These are phyloP conservation scores for Rhizophagus clarus DNA, from an alignment of 192 early-diverging fungal species.

Conservation along the genomic window DNA sequence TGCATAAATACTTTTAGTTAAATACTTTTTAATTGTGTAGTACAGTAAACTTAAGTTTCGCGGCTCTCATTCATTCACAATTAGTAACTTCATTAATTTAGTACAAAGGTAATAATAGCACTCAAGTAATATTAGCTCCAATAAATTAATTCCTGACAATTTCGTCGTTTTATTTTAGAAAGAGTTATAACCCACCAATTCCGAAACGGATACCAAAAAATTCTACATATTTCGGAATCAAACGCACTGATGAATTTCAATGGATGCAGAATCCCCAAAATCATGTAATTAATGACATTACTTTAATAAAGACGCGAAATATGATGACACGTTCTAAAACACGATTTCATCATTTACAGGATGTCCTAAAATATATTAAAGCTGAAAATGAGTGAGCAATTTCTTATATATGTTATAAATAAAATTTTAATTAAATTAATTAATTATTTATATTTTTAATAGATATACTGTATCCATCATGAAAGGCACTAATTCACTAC, in stretches of 20 bases:
- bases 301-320: neutral
- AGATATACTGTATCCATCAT: constrained; percentile 35
- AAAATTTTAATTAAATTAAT: neutral
- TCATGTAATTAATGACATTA: constrained; percentile 32
- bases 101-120: neutral
- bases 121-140: neutral
- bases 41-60: neutral
- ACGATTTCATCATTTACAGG: constrained; percentile 33
- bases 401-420: neutral
- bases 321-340: neutral
- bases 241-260: constrained; percentile 50
- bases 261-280: constrained; percentile 58
- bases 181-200: constrained; percentile 30
- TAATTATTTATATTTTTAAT: constrained; percentile 9
- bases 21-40: neutral
- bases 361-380: constrained; percentile 47
- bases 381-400: constrained; percentile 54
- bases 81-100: neutral
- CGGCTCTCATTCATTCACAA: neutral
- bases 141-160: neutral
- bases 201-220: constrained; percentile 45
- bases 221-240: constrained; percentile 40
- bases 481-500: constrained; percentile 23
- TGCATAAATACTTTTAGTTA: neutral
- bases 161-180: neutral